Evolutionary conservation across 1,139 yeast species (phyloP).

Genomic region (Debaryomyces udenii): DNA sequence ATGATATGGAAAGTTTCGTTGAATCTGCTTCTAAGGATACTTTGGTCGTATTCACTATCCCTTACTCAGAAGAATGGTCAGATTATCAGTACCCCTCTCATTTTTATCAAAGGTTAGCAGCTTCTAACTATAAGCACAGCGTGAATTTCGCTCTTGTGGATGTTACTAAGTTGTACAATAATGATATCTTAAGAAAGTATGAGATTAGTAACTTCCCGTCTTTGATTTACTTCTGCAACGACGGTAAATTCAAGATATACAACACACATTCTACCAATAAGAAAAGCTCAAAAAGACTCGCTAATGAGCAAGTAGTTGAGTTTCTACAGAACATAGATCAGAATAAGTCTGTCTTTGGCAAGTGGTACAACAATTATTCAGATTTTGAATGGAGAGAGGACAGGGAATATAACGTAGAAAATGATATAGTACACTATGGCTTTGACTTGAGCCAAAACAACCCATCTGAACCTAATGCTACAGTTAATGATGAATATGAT

Average conservation of each 20-base stretch:
- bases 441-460: slow-evolving; percentile 21
- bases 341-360: slow-evolving; percentile 18
- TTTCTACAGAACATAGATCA: slow-evolving; percentile 26
- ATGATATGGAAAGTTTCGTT: slow-evolving; percentile 9
- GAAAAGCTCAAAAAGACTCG: slow-evolving; percentile 22
- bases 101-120: slow-evolving; percentile 35
- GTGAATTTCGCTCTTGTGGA: slow-evolving; percentile 31
- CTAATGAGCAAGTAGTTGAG: slow-evolving; percentile 20
- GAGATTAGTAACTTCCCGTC: slow-evolving; percentile 41
- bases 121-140: slow-evolving; percentile 12
- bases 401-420: slow-evolving; percentile 17
- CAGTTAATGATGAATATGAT: slow-evolving; percentile 24
- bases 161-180: slow-evolving; percentile 23
- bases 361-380: slow-evolving; percentile 22
- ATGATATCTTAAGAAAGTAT: slow-evolving; percentile 26
- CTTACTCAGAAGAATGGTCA: slow-evolving; percentile 34
- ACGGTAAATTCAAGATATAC: slow-evolving; percentile 26
- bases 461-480: slow-evolving; percentile 13
- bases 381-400: slow-evolving; percentile 18
- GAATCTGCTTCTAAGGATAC: slow-evolving; percentile 15
- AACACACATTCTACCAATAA: slow-evolving; percentile 33
- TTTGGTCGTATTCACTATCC: slow-evolving; percentile 31
- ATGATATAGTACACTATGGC: slow-evolving; percentile 20
- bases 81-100: slow-evolving; percentile 37
- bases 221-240: slow-evolving; percentile 27